phyloP scores from a whole-genome alignment of 1,284 basidiomycete genomes.

The Trichosporon ovoides region DNA sequence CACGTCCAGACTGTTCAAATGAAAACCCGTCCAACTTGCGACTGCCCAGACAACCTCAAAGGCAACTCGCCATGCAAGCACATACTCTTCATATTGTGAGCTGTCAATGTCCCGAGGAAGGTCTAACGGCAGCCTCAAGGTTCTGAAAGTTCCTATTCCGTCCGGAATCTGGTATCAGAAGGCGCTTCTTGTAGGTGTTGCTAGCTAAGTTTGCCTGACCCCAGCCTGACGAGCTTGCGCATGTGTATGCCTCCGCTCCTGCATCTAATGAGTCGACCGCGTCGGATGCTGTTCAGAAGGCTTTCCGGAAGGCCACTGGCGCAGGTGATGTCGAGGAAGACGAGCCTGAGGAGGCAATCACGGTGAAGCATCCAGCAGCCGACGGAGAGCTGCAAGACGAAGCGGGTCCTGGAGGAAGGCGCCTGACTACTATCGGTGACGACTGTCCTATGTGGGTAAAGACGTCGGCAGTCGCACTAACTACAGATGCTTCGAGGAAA shows the following conservation, averaged over 20 bases:
- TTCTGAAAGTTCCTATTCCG: constrained; percentile 29
- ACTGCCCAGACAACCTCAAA: constrained; percentile 36
- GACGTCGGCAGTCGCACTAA: neutral
- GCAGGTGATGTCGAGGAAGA: constrained; percentile 3
- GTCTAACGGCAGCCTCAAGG: constrained; percentile 29
- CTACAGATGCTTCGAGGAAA: constrained; percentile 37
- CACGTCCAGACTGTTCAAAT: constrained; percentile 31
- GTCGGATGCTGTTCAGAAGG: constrained; percentile 18
- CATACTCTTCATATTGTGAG: constrained; percentile 41
- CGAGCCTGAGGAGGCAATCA: neutral
- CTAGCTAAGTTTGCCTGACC: neutral
- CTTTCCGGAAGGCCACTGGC: constrained; percentile 30
- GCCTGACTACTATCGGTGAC: constrained; percentile 28
- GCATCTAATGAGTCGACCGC: constrained; percentile 13
- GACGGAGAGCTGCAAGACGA: neutral
- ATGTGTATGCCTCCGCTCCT: neutral
- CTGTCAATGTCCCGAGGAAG: neutral
- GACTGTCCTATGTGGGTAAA: constrained; percentile 38
- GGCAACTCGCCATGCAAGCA: constrained; percentile 41
- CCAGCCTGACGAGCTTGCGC: neutral
- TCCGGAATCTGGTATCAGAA: constrained; percentile 34
- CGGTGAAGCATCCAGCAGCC: neutral
- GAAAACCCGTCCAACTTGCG: constrained; percentile 22
- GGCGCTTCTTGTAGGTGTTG: constrained; percentile 25
- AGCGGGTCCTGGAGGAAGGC: constrained; percentile 6